Percentiles rank a stretch among this genome's conserved stretches.
Evolutionary conservation across 1,284 basidiomycete genomes (phyloP).

Genomic region (Fomitiporia mediterranea): DNA sequence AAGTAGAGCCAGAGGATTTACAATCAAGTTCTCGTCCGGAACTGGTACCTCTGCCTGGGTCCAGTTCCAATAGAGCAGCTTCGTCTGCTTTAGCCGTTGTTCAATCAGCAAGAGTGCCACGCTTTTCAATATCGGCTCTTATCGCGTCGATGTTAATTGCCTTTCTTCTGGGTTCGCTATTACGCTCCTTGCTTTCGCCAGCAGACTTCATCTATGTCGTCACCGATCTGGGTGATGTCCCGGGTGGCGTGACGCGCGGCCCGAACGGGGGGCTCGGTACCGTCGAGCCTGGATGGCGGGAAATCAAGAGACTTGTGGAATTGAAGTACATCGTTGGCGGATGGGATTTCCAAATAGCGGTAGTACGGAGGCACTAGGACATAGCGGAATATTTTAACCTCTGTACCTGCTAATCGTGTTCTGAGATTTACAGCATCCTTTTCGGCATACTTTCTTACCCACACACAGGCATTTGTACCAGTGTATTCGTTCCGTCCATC

Average conservation of each 20-base stretch:
- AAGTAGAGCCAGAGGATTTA: not conserved
- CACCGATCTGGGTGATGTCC: constrained; percentile 42
- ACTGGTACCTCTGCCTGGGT: not conserved
- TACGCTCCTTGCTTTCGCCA: constrained; percentile 82
- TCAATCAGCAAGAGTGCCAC: constrained; percentile 5
- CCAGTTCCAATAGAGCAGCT: not conserved
- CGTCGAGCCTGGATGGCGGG: constrained; percentile 63
- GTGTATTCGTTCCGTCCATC: not conserved
- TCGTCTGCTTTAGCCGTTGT: constrained; percentile 11
- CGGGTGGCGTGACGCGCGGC: constrained; percentile 15
- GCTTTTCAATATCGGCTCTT: constrained; percentile 56
- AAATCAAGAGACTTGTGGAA: constrained; percentile 76
- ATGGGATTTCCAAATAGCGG: constrained; percentile 78
- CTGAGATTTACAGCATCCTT: not conserved
- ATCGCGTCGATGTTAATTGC: constrained; percentile 81
- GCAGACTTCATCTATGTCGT: constrained; percentile 90
- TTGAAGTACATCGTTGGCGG: constrained; percentile 72
- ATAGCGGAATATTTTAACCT: not conserved
- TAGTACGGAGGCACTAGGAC: constrained; percentile 61
- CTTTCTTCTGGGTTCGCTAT: constrained; percentile 86
- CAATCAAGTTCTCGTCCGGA: no score
- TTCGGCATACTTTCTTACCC: not conserved
- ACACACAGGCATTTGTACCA: constrained; percentile 1
- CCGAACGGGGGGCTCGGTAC: constrained; percentile 37
- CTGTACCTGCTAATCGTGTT: not conserved